Evolutionary conservation across 2,329 filamentous ascomycete genomes (phyloP).

Genomic region (Helotiales sp.): DNA sequence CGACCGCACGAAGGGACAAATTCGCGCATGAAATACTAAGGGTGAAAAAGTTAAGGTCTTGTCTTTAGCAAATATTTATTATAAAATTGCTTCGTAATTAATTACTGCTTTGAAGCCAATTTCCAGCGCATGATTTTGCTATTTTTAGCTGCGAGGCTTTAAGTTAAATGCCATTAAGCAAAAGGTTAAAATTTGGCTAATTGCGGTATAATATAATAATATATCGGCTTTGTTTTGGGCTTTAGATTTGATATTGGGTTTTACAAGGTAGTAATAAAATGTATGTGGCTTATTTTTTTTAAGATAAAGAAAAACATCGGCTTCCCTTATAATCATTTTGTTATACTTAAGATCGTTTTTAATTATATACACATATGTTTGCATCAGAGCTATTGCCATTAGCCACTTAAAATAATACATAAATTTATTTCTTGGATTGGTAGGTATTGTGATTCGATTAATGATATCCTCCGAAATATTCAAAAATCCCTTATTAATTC

Average conservation of each 20-base stretch:
- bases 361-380: constrained; percentile 58
- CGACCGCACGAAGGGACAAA: background rate
- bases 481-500: constrained; percentile 27
- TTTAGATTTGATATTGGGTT: constrained; percentile 31
- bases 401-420: constrained; percentile 47
- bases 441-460: constrained; percentile 42
- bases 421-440: constrained; percentile 43
- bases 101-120: constrained; percentile 21
- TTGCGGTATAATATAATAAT: constrained; percentile 24
- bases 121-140: constrained; percentile 27
- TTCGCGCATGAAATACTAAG: background rate
- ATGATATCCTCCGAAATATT: constrained; percentile 48
- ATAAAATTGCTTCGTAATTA: no score
- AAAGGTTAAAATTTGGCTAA: constrained; percentile 28
- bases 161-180: constrained; percentile 29
- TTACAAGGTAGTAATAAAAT: constrained; percentile 30
- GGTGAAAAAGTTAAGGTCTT: background rate
- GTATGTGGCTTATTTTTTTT: constrained; percentile 30
- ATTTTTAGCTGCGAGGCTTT: constrained; percentile 27
- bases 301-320: constrained; percentile 38
- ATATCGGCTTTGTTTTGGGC: constrained; percentile 25
- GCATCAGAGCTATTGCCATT: constrained; percentile 50
- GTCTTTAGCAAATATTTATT: background rate
- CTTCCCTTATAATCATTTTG: constrained; percentile 38
- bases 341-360: constrained; percentile 45